Percentiles rank a stretch among this genome's conserved stretches.
phyloP scores from a whole-genome alignment of 1,139 yeast species.

The Zhuliangozyma parablackwelliae region DNA sequence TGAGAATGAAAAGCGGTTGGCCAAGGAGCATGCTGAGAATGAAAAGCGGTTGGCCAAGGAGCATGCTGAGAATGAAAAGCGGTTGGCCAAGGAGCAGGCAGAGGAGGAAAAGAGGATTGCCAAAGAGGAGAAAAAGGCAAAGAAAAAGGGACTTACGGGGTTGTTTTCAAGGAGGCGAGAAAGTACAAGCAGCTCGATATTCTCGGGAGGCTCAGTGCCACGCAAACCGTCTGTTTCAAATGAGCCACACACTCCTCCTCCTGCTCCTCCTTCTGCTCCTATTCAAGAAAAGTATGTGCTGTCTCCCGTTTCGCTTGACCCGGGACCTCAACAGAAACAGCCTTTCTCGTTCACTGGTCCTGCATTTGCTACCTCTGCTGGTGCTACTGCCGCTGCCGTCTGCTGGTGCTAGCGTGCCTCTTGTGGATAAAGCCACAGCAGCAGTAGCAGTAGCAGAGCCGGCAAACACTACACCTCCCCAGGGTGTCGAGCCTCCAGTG shows the following conservation, averaged over 20 bases:
- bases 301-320: too few species aligned
- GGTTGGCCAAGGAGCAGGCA: constrained; percentile 6
- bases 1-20: constrained; percentile 9
- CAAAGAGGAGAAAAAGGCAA: constrained; percentile 7
- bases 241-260: too few species aligned
- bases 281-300: too few species aligned
- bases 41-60: constrained; percentile 11
- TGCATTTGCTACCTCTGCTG: not conserved
- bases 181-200: constrained; percentile 3
- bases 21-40: constrained; percentile 8
- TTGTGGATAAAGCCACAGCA: too few species aligned
- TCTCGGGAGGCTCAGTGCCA: constrained; percentile 1
- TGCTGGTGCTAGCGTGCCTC: not conserved
- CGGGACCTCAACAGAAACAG: too few species aligned
- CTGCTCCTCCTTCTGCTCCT: too few species aligned
- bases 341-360: not conserved
- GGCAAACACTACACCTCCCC: too few species aligned
- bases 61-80: constrained; percentile 7
- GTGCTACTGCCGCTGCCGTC: not conserved
- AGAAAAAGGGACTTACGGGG: constrained; percentile 7
- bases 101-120: constrained; percentile 9
- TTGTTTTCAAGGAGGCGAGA: constrained; percentile 7
- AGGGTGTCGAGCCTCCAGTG: too few species aligned
- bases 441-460: too few species aligned
- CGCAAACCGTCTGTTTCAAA: not conserved